Evolutionary conservation across 805 yeast genomes (phyloP), one percentile per base, ranked within the genome.

Genomic region (Kazachstania taianensis): DNA sequence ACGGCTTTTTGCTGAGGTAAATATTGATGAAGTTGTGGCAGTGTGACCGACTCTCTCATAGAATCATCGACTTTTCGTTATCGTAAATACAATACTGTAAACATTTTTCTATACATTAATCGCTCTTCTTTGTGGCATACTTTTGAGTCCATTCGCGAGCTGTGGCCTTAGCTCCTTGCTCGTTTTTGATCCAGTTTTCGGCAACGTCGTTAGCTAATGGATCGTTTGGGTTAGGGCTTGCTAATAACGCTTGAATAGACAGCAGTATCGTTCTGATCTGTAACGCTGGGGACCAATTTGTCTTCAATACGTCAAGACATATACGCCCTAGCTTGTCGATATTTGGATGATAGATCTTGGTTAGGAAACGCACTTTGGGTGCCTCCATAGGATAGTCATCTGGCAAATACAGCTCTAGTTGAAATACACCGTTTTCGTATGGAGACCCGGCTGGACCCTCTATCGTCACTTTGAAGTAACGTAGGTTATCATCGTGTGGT

Each of bases 311-410:
- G 57, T 92, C 97, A 35, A 92, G 70, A 63, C 98, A 92, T 50
- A 92, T 89, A 45, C 98, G 71, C 7, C 98, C 98, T 44, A 92
- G 67, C 56, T 92, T 74, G 56, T 92, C 98, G 48, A 92, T 92
- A 59, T 92, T 92, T 29, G 95, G 98, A 55, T 92, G 98, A 59
- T 92, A 92, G 19, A 92, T 87, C 59, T 79, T 84, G 20, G 98
- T 92, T 43, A 92, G 63, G 50, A 92, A 92, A 40, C 98, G 72
- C 36, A 92, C 94, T 56, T 86, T 87, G 35, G 98, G 98, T 0
- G 98, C 94, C 52, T 84, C 85, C 96, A 89, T 81, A 9, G 98
- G 98, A 59, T 92, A 92, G 54, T 92, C 98, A 53, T 92, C 96
- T 2, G 98, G 97, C 44, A 92, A 62, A 54, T 72, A 92, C 43